Evolutionary conservation across 2,329 filamentous ascomycete genomes (phyloP).

Genomic region (Thielaviopsis musarum): DNA sequence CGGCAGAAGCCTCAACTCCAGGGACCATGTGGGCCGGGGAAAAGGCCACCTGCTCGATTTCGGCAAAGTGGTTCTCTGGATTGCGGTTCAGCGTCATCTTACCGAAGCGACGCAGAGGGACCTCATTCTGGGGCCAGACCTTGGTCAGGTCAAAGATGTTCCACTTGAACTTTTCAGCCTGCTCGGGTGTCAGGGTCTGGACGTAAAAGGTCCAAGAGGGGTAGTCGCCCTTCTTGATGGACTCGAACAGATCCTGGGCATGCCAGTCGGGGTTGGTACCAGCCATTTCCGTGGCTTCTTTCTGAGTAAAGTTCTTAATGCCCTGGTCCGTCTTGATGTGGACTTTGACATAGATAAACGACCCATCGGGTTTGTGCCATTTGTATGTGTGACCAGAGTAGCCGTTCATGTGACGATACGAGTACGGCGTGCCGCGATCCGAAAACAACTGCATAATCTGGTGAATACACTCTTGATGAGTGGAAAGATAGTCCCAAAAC

Average conservation of each 20-base stretch:
- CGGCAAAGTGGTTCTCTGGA: conserved; percentile 48
- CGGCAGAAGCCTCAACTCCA: conserved; percentile 43
- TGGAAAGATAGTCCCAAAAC: conserved; percentile 32
- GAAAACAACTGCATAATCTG: conserved; percentile 50
- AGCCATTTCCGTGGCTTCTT: conserved; percentile 36
- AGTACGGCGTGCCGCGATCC: conserved; percentile 48
- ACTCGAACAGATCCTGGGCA: conserved; percentile 46
- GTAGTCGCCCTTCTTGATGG: conserved; percentile 42
- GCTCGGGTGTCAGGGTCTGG: conserved; percentile 43
- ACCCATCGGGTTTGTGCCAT: conserved; percentile 46
- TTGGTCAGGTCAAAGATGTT: conserved; percentile 56
- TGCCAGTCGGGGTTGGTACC: conserved; percentile 44
- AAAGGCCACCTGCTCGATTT: conserved; percentile 53
- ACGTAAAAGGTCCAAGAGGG: conserved; percentile 48
- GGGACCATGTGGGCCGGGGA: conserved; percentile 47
- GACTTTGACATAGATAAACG: conserved; percentile 49
- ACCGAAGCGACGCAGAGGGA: conserved; percentile 44
- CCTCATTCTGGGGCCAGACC: conserved; percentile 47
- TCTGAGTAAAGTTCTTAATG: conserved; percentile 39
- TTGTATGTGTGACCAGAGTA: conserved; percentile 54
- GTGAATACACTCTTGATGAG: conserved; percentile 45
- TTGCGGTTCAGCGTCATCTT: conserved; percentile 49
- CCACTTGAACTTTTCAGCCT: conserved; percentile 43
- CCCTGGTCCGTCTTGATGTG: conserved; percentile 49
- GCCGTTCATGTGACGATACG: conserved; percentile 49